A percentile compares a stretch with the other conserved stretches of the same genome.
These are phyloP conservation scores for Saccharomycopsis oosterbeekiorum DNA, from an alignment of 805 yeast genomes.

Conservation along the genomic window DNA sequence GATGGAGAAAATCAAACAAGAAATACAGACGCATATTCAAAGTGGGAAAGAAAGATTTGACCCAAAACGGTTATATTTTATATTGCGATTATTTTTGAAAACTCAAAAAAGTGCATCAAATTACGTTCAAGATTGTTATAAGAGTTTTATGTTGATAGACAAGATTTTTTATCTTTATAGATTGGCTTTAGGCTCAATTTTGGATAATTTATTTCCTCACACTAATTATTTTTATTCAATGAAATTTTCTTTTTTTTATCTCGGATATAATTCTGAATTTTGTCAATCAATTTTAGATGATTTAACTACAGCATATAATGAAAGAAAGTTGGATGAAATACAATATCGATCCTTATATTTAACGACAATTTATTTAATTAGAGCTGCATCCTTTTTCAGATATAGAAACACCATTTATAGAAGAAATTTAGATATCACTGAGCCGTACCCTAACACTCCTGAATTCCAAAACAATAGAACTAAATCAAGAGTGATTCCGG, in stretches of 20 bases:
- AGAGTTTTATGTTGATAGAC: neutral
- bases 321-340: neutral
- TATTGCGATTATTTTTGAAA: neutral
- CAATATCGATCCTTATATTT: conserved; percentile 4
- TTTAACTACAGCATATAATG: neutral
- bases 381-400: conserved; percentile 3
- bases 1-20: neutral
- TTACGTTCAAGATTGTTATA: neutral
- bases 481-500: conserved; percentile 1
- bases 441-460: conserved; percentile 6
- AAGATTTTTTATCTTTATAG: conserved; percentile 6
- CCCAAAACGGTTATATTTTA: neutral
- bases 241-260: neutral
- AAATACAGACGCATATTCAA: neutral
- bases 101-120: neutral
- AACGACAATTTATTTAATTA: conserved; percentile 1
- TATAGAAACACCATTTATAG: conserved; percentile 4
- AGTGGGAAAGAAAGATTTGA: neutral
- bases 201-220: conserved; percentile 11
- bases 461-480: conserved; percentile 1
- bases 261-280: conserved; percentile 5
- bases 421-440: neutral
- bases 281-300: conserved; percentile 2
- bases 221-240: conserved; percentile 2
- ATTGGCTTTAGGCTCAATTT: neutral